Percentiles rank a stretch among this genome's conserved stretches.
phyloP scores from a whole-genome alignment of 1,139 yeast species.

The Candida gigantensis region DNA sequence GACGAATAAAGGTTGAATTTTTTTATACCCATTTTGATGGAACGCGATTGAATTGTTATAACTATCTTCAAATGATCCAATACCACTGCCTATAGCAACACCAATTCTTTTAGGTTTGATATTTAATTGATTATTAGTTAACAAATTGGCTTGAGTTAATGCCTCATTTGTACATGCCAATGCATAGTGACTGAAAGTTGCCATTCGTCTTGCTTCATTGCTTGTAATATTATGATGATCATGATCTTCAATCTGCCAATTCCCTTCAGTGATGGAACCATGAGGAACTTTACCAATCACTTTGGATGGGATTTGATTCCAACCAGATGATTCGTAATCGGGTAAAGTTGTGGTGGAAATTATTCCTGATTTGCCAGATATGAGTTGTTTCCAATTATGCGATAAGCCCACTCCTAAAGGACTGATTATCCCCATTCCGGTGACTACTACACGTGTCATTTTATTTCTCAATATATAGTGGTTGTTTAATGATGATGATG shows the following conservation, averaged over 20 bases:
- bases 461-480: too few species aligned
- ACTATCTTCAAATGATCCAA: constrained; percentile 82
- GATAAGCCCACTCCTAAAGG: constrained; percentile 78
- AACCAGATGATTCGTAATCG: constrained; percentile 45
- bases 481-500: too few species aligned
- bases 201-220: constrained; percentile 59
- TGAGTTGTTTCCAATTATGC: constrained; percentile 53
- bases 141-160: constrained; percentile 57
- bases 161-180: constrained; percentile 80
- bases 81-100: constrained; percentile 89
- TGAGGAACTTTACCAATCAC: constrained; percentile 74
- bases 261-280: constrained; percentile 51
- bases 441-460: constrained; percentile 66
- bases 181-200: constrained; percentile 78
- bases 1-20: constrained; percentile 81
- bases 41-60: constrained; percentile 60
- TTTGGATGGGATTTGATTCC: constrained; percentile 66
- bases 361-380: constrained; percentile 56
- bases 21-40: constrained; percentile 57
- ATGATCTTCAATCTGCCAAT: constrained; percentile 50
- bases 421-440: constrained; percentile 84
- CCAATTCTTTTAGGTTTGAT: constrained; percentile 50
- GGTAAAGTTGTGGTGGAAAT: constrained; percentile 53
- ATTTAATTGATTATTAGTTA: constrained; percentile 20
- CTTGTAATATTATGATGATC: constrained; percentile 40